Evolutionary conservation across 768 basidiomycete genomes (phyloP), one percentile per base, ranked within the genome.

Genomic region (Scleroderma citrinum): DNA sequence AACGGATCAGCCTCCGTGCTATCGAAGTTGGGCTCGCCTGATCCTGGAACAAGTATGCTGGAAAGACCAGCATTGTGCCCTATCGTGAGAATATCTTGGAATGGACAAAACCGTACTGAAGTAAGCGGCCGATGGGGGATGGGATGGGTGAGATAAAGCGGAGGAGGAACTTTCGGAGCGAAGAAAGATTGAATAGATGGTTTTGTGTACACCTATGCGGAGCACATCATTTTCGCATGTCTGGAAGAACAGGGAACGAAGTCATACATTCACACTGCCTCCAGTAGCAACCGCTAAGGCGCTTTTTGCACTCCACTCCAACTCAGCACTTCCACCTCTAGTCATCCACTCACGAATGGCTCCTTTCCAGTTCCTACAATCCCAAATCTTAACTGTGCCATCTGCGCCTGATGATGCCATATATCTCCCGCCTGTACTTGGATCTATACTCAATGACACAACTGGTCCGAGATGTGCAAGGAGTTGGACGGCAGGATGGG

Each of bases 11-110:
- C 90, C 66, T 98, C 96, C 13, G 76, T 66, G 50, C 86, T 88
- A 61, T 99, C 96, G 64, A 93, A 95, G 73, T 96, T 93, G 40
- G 94, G 82, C 66, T 98, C 94, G 30, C 95, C 96, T 8, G 84
- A 71, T 23, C 95, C 95, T 0, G 96, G 96, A 0, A 98, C 85
- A 47, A 98, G 75, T 44, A 98, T 77, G 36, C 80, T 87, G 4
- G 89, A 89, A 16, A 98, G 71, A 1, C 95, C 95, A 0, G 72
- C 73, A 5, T 75, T 62, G 63, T 94, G 92, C 1, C 90, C 87
- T 38, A 94, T 71, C 0, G 83, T 84, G 19, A 95, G 77, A 24
- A 89, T 71, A 67, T 95, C 92, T 58, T 88, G 85, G 72, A 85
- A 94, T 12, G 92, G 95, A 54, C 84, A 82, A 64, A 96, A 99